Evolutionary conservation across 305 asterid species (phyloP).

Genomic region (Stenogyne calaminthoides): DNA sequence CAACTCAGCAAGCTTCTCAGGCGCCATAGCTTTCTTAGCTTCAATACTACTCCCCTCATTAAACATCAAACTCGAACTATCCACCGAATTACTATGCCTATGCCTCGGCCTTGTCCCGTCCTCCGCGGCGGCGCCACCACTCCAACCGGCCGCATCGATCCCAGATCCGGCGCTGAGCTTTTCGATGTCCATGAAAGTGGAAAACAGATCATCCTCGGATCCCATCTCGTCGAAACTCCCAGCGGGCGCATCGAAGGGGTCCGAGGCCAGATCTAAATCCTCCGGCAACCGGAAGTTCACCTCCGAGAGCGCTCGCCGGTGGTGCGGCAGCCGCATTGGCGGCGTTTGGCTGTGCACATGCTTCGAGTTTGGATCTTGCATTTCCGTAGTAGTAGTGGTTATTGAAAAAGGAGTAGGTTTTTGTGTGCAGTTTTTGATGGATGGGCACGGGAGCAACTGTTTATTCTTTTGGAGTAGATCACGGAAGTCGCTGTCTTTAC

Average conservation of each 20-base stretch:
- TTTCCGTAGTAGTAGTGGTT: conserved; percentile 20
- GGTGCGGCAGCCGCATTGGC: conserved; percentile 61
- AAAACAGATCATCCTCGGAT: conserved; percentile 72
- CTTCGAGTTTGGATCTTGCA: conserved; percentile 48
- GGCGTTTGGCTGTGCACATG: conserved; percentile 29
- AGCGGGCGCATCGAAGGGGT: conserved; percentile 50
- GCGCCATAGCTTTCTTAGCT: conserved; percentile 81
- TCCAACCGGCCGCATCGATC: background rate
- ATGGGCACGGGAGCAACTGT: too few relatives aligned
- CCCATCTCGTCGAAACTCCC: conserved; percentile 70
- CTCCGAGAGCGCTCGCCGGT: conserved; percentile 79
- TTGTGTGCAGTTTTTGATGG: too few relatives aligned
- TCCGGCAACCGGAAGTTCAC: conserved; percentile 64
- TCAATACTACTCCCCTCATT: conserved; percentile 50
- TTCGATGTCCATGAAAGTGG: conserved; percentile 72
- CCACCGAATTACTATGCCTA: conserved; percentile 69
- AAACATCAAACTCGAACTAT: conserved; percentile 46
- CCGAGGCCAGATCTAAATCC: conserved; percentile 58
- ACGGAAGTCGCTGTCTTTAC: too few relatives aligned
- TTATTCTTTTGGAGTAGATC: too few relatives aligned
- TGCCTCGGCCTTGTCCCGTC: conserved; percentile 50
- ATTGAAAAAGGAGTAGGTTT: background rate
- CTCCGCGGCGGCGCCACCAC: conserved; percentile 9
- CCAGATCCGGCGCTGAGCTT: conserved; percentile 51
- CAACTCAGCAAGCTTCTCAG: conserved; percentile 72